phyloP scores from a whole-genome alignment of 495 filamentous ascomycete genomes.

The Neurospora sp. region DNA sequence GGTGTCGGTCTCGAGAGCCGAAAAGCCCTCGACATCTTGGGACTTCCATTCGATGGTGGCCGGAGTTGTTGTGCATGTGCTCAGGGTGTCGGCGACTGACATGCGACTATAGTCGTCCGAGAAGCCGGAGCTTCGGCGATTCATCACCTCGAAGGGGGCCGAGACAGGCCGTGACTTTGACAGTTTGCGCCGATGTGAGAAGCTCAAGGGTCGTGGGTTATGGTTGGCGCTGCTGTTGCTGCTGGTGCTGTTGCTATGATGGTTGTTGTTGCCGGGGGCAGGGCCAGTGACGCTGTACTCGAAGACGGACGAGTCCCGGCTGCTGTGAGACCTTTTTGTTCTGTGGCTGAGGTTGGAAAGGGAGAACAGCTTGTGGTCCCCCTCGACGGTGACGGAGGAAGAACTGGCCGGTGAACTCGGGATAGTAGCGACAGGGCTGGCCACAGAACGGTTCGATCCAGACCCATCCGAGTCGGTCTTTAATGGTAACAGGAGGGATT shows the following conservation, averaged over 20 bases:
- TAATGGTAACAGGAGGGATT: slow-evolving; percentile 1
- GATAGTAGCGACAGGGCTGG: slow-evolving; percentile 7
- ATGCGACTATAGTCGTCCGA: slow-evolving; percentile 19
- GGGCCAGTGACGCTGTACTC: neutral
- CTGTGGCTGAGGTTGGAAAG: slow-evolving; percentile 15
- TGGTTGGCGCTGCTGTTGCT: slow-evolving; percentile 2
- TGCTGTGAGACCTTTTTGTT: slow-evolving; percentile 16
- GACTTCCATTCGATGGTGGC: slow-evolving; percentile 20
- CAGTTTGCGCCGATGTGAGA: slow-evolving; percentile 11
- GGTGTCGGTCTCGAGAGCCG: slow-evolving; percentile 70
- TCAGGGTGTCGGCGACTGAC: slow-evolving; percentile 16
- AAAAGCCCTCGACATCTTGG: slow-evolving; percentile 43
- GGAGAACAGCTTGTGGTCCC: slow-evolving; percentile 16
- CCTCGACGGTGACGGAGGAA: slow-evolving; percentile 4
- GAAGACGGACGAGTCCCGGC: slow-evolving; percentile 4
- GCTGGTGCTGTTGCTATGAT: slow-evolving; percentile 1
- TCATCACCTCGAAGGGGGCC: slow-evolving; percentile 8
- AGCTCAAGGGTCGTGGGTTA: neutral
- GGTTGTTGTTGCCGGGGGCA: neutral
- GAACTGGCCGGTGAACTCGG: slow-evolving; percentile 18
- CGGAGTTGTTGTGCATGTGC: slow-evolving; percentile 1
- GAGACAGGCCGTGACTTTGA: slow-evolving; percentile 18
- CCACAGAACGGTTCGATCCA: slow-evolving; percentile 10
- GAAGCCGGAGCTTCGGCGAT: slow-evolving; percentile 15
- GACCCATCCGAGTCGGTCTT: slow-evolving; percentile 7